Base-by-base conservation (phyloP, 306 rosid genomes). In the Betula pendula region DNA sequence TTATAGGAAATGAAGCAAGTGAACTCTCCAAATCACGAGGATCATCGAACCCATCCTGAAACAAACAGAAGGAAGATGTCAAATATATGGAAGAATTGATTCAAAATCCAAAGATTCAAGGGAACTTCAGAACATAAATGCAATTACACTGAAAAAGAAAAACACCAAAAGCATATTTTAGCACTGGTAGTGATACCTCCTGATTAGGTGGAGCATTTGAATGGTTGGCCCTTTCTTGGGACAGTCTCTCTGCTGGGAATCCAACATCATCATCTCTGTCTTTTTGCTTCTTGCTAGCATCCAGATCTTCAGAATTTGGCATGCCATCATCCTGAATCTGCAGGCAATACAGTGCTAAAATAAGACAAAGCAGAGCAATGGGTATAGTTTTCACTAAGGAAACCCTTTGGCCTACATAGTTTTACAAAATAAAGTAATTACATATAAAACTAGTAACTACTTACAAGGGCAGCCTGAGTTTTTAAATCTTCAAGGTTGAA, bases 381-480 rank as follows among this genome's bases (percentile, higher is more conserved):
- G 33, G 80, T 9, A 72, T 19, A 48, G 4, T n/a, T 51, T 25
- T 53, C 56, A 49, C 20, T 65, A 66, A 76, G 16, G 13, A 60
- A 59, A 31, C 3, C 58, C 52, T 29, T 47, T 24, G 19, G 47
- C 16, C 7, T 16, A 44, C 19, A 49, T 13, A 56, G 42, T 38
- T 38, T 38, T 8, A 25, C 4, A 24, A 52, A 45, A 42, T 50
- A 44, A 29, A 12, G 11, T 6, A 24, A 62, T 19, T 25, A 48
- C 17, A 75, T 40, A 51, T 45, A 47, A 58, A 50, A 77, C 45
- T 68, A 74, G 53, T 67, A 80, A 79, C 48, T 68, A 86, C 97
- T 90, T 91, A 95, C 99, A 72, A 88, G 97, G 81, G 99, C 97
- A 74, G 99, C 99, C 88, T 92, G 96, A 81, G 82, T 92, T 88